Evolutionary conservation across 768 basidiomycete species (phyloP), one percentile per base, ranked within the genome.

Genomic region (Rhodocollybia butyracea): DNA sequence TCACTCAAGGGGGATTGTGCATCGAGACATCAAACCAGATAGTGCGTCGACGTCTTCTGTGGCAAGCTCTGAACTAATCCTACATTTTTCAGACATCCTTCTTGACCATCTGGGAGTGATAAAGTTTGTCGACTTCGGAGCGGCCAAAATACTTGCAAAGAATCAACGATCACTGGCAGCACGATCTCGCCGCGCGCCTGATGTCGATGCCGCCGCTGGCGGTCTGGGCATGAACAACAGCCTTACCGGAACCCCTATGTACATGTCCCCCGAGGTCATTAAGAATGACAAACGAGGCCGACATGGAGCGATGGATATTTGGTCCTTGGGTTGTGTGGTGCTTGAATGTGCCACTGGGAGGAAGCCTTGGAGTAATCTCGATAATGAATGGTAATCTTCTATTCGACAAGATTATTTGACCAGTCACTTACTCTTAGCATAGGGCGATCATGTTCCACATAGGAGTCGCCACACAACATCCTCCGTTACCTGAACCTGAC

Each of bases 401-500:
- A n/a, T n/a, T n/a, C n/a, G 15, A 11, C 36, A 29, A 46, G 11
- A 10, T 47, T 10, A 38, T 30, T 29, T 52, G 29, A 36, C 43
- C 52, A 41, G 46, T 45, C n/a, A 51, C 39, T 55, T 6, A 56
- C 54, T 46, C 29, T 59, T 51, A n/a, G n/a, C 22, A 2, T 63
- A 96, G 95, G 95, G 95, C 96, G n/a, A 96, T 98, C 73, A 98
- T 98, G 96, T 98, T 96, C 77, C 94, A 96, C 66, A 97, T 98
- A 55, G 96, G 96, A 42, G 92, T 97, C 42, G 91, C 95, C 6
- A 96, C 94, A 3, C 90, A 98, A 62, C 94, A 97, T 64, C 97
- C 97, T 17, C 95, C 94, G 7, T 74, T 99, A 13, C 97, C 97
- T 3, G 94, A 98, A 61, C 81, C 90, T 7, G 86, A 85, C 46